Evolutionary conservation across 345 rosid species (phyloP), one percentile per base, ranked within the genome.

Genomic region (Adansonia digitata): DNA sequence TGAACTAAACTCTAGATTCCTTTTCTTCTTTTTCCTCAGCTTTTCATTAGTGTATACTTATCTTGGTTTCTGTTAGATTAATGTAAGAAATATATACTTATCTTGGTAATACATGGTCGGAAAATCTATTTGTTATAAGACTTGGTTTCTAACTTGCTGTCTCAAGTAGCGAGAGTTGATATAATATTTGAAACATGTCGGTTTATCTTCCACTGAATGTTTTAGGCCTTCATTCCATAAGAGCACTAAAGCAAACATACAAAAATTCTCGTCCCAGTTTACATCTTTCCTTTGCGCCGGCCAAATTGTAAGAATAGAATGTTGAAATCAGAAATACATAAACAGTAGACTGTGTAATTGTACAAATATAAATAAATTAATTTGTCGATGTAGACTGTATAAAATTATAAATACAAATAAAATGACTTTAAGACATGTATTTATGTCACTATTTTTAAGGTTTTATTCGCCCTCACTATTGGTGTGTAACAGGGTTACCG

Each of bases 1-100:
- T 91, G 75, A 78, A 53, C 46, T 49, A 11, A 35, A 18, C 72
- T 15, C 1, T 55, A 13, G 75, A 60, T 39, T 24, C 51, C 35
- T 39, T 5, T 52, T 22, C 27, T 42, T 26, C 57, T 69, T 24
- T 18, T 26, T 20, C 29, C 45, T 67, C 9, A 17, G 1, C 74
- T 17, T 45, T 5, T 12, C 22, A 7, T 15, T 14, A 20, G 7
- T 15, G 42, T 61, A 34, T 34, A 18, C 7, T 40, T 15, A 37
- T 18, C 18, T 4, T n/a, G 26, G 24, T 52, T 71, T 70, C 29
- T 37, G 15, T 34, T 71, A 24, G 14, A 18, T n/a, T 29, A 46
- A 40, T 72, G 65, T 26, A 6, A 63, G 46, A 57, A 27, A 2
- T 60, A 31, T 31, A 60, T 27, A 57, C 62, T 57, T 26, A 4